These are phyloP conservation scores for Alternaria hordeiaustralica DNA, from an alignment of 2,329 filamentous ascomycete species.

Conservation along the genomic window DNA sequence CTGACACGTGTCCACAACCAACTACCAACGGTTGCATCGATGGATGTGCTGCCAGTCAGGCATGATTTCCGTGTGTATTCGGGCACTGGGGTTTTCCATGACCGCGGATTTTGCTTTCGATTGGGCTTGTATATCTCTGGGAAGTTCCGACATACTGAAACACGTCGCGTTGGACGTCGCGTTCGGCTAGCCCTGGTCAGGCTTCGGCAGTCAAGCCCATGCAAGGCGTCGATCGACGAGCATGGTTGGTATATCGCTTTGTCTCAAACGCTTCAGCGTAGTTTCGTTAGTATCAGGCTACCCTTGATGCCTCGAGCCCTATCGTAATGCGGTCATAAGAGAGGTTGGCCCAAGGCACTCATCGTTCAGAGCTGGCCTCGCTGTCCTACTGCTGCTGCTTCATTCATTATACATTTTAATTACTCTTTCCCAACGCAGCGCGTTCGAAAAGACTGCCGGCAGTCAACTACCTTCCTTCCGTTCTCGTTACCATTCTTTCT, in stretches of 20 bases:
- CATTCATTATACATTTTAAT: background rate
- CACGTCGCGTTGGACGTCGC: slow-evolving; percentile 8
- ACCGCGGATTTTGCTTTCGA: background rate
- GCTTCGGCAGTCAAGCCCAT: slow-evolving; percentile 2
- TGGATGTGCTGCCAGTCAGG: background rate
- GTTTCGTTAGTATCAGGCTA: slow-evolving; percentile 14
- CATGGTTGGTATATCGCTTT: background rate
- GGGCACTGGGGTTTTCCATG: background rate
- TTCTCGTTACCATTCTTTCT: background rate
- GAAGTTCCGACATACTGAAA: slow-evolving; percentile 15
- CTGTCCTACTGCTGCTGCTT: background rate
- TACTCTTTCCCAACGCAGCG: background rate
- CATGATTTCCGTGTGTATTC: background rate
- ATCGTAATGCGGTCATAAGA: slow-evolving; percentile 9
- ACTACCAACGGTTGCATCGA: background rate
- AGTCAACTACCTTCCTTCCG: slow-evolving; percentile 16
- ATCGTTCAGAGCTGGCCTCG: slow-evolving; percentile 13
- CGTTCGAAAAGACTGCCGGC: slow-evolving; percentile 33
- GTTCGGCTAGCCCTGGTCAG: background rate
- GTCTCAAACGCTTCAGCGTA: slow-evolving; percentile 11
- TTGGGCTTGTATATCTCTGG: background rate
- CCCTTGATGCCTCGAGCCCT: slow-evolving; percentile 6
- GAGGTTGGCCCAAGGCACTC: background rate
- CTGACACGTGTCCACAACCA: background rate
- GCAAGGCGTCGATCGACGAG: background rate